Conservation (phyloP, 495 filamentous ascomycete genomes). For the Daldinia loculata region DNA sequence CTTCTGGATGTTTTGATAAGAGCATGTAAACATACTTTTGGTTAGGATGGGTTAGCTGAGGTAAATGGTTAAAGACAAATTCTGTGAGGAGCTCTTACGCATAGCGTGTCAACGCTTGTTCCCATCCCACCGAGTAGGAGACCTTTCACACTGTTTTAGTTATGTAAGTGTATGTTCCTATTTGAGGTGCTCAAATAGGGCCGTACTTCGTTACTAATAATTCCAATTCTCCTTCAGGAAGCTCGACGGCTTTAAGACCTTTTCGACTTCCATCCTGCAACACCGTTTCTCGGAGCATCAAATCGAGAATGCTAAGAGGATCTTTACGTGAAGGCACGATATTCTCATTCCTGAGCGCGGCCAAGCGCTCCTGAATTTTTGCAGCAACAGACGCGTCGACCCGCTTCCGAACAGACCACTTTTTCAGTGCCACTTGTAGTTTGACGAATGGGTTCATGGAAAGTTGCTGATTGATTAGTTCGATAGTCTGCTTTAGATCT, state of each 20-base stretch:
- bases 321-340: constrained; percentile 28
- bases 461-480: not conserved
- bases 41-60: not conserved
- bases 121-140: not conserved
- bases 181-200: not conserved
- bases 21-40: not conserved
- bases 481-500: not conserved
- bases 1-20: not conserved
- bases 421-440: not conserved
- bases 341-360: constrained; percentile 16
- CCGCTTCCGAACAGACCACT: not conserved
- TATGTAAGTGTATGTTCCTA: not conserved
- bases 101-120: not conserved
- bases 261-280: not conserved
- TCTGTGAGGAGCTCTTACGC: not conserved
- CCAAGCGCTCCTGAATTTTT: constrained; percentile 1
- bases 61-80: no score
- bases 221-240: not conserved
- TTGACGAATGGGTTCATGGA: not conserved
- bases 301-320: constrained; percentile 33
- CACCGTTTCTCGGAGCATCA: constrained; percentile 34
- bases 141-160: not conserved
- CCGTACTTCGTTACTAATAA: not conserved
- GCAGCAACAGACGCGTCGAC: not conserved
- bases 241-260: not conserved